Conservation (phyloP, 1,139 yeast species). For the Yamadazyma songkhlaensis region DNA sequence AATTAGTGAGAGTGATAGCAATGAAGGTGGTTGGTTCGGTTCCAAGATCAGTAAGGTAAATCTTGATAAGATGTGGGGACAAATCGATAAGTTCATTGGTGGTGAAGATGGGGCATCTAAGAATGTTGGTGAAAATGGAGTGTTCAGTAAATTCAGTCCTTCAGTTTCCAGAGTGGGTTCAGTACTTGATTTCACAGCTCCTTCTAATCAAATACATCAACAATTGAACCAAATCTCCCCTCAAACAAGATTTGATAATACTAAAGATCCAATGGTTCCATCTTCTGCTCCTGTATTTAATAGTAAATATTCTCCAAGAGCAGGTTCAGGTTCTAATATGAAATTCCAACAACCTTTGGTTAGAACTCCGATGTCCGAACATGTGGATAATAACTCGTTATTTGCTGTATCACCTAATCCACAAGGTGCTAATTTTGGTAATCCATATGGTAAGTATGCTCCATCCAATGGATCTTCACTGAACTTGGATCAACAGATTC, state of each 20-base stretch:
- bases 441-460: conserved; percentile 21
- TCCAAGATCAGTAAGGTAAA: conserved; percentile 70
- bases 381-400: conserved; percentile 8
- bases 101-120: conserved; percentile 60
- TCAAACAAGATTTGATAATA: conserved; percentile 2
- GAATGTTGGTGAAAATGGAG: conserved; percentile 33
- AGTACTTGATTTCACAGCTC: conserved; percentile 37
- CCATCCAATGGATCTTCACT: conserved; percentile 26
- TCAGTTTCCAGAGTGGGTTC: conserved; percentile 56
- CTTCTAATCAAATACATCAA: background rate
- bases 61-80: conserved; percentile 85
- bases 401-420: conserved; percentile 9
- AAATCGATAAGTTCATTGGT: conserved; percentile 84
- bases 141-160: conserved; percentile 74
- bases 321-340: background rate
- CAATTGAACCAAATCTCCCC: conserved; percentile 3
- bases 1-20: conserved; percentile 40
- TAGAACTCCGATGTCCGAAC: conserved; percentile 13
- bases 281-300: conserved; percentile 1
- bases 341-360: conserved; percentile 5
- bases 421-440: background rate
- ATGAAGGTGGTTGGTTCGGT: conserved; percentile 58
- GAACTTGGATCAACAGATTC: conserved; percentile 13
- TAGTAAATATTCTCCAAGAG: conserved; percentile 2
- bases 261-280: conserved; percentile 1